These are phyloP conservation scores for Trichomonascaceae sp. DNA, from an alignment of 1,139 yeast genomes.

Conservation along the genomic window DNA sequence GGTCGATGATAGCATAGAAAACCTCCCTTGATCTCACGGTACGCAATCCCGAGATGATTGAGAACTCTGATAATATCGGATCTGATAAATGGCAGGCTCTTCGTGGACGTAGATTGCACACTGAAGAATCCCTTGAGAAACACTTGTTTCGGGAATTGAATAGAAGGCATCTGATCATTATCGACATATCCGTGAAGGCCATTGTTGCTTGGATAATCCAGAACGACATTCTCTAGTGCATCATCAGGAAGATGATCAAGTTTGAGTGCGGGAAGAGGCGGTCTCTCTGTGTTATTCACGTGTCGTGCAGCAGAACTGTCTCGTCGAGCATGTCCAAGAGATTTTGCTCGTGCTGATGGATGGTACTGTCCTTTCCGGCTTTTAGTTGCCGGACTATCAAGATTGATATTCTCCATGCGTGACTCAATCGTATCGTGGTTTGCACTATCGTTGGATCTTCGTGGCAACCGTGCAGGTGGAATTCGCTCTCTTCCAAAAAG, in stretches of 20 bases:
- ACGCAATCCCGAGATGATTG: constrained; percentile 70
- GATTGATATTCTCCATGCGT: constrained; percentile 5
- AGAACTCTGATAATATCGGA: constrained; percentile 76
- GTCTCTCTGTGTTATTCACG: constrained; percentile 6
- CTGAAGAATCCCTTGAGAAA: constrained; percentile 92
- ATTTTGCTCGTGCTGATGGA: constrained; percentile 85
- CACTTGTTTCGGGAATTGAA: constrained; percentile 85
- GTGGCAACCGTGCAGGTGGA: constrained; percentile 6
- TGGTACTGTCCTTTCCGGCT: constrained; percentile 41
- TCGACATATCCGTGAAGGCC: neutral
- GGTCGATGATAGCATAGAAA: constrained; percentile 77
- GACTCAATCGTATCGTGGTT: constrained; percentile 10
- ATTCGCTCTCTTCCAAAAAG: neutral
- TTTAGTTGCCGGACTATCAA: constrained; percentile 7
- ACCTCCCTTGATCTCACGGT: constrained; percentile 90
- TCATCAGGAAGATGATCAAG: constrained; percentile 41
- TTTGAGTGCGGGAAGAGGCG: neutral
- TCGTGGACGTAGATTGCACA: constrained; percentile 92
- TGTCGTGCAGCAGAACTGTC: constrained; percentile 13
- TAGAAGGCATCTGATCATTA: constrained; percentile 69
- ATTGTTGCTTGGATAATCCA: constrained; percentile 33
- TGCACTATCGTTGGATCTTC: neutral
- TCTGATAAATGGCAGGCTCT: constrained; percentile 83
- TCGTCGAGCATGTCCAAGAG: constrained; percentile 67
- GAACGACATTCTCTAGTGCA: constrained; percentile 60